A percentile compares a stretch with the other conserved stretches of the same genome.
Conservation (phyloP, 2,329 filamentous ascomycete genomes). For the Thermoascus crustaceus region DNA sequence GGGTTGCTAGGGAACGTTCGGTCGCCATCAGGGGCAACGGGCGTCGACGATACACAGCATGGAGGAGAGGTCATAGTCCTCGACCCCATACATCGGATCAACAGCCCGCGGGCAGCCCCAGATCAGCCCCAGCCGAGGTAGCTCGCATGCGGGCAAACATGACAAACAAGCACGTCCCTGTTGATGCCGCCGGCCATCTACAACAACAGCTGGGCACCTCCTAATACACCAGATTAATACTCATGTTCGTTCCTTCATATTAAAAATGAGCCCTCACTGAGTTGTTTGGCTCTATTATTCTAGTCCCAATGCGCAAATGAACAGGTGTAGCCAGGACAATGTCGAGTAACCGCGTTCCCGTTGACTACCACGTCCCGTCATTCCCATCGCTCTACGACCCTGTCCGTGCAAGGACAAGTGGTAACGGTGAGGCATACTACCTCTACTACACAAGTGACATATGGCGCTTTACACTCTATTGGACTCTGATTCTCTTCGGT, state of each 20-base stretch:
- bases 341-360: slow-evolving; percentile 39
- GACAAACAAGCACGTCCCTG: slow-evolving; percentile 20
- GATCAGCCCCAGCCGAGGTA: slow-evolving; percentile 14
- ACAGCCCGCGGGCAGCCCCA: slow-evolving; percentile 24
- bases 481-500: slow-evolving; percentile 74
- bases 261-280: too few species aligned
- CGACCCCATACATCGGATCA: slow-evolving; percentile 3
- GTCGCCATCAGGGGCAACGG: slow-evolving; percentile 42
- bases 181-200: too few species aligned
- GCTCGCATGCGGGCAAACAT: slow-evolving; percentile 17
- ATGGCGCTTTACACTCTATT: slow-evolving; percentile 79
- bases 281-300: too few species aligned
- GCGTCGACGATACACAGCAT: slow-evolving; percentile 3
- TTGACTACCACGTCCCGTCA: slow-evolving; percentile 57
- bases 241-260: too few species aligned
- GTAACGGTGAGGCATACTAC: slow-evolving; percentile 50
- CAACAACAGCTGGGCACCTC: too few species aligned
- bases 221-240: too few species aligned
- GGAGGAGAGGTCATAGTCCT: slow-evolving; percentile 3
- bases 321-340: too few species aligned
- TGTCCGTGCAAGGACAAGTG: slow-evolving; percentile 47
- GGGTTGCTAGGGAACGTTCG: slow-evolving; percentile 52
- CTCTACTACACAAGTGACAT: slow-evolving; percentile 71
- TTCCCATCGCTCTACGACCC: slow-evolving; percentile 83
- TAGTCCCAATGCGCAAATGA: neutral